Base-by-base conservation (phyloP, 495 filamentous ascomycete species). In the Penicillium parvum region DNA sequence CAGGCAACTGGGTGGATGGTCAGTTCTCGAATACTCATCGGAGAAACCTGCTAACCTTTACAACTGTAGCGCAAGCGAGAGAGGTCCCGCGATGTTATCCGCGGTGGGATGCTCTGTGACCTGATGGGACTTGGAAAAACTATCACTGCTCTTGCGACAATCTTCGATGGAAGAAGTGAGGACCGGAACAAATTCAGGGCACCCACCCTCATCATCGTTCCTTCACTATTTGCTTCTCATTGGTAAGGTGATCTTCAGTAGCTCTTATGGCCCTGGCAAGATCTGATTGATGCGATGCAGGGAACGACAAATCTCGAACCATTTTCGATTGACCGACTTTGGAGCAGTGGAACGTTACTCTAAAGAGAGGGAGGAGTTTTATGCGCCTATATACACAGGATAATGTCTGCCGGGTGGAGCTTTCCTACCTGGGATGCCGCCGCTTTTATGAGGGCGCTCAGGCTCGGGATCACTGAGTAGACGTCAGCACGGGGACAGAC, bases 111-210 rank as follows among this genome's bases (percentile, higher is more conserved):
- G 6, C 49, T 78, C 1, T 75, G 73, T 1, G 81, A 86, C 50
- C 57, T 65, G 12, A 85, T 85, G 81, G 82, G 83, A 0, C 57
- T 85, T 1, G 84, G 84, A 0, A 88, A 82, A 44, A 82, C 78
- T 0, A 38, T 82, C 0, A 54, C 71, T 50, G 59, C 65, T 0
- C 49, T 82, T 8, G 53, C 72, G 1, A 71, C 72, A 40, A 80
- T 81, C 19, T 53, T 78, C 5, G 61, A 71, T 48, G 66, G 59
- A 18, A 62, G 75, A 47, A 61, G 55, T 15, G 52, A 61, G 3
- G 36, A 55, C 10, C 18, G 35, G 7, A 18, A 42, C 3, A 54
- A 56, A 5, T 19, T 47, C n/a, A 25, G 32, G 11, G 60, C 58
- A 12, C 58, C 66, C 1, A 82, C 78, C 1, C 50, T 82, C 15